Base-by-base conservation (phyloP, 306 rosid genomes). In the Acacia melanoxylon region DNA sequence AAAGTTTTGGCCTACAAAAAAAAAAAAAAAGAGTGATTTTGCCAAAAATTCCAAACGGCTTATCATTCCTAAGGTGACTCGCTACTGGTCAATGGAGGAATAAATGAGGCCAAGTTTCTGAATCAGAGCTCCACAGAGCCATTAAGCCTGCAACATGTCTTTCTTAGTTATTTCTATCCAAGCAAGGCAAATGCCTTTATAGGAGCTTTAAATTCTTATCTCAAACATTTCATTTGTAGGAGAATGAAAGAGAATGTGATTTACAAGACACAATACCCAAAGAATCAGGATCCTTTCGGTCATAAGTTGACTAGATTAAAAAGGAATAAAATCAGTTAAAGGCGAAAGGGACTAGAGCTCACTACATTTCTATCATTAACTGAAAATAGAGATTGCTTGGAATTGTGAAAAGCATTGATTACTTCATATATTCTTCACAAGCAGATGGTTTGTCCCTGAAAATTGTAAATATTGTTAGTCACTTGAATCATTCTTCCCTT, bases 401-500 rank as follows among this genome's bases (percentile, higher is more conserved):
- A 63, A 63, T 15, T 27, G 20, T 63, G 69, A 63, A 63, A 63
- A 27, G 12, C 12, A 22, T 29, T 12, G 6, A 29, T 33, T 29
- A 14, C 13, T 13, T 29, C 29, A 13, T 63, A 63, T 27, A 16
- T 27, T 61, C 41, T 63, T 27, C 41, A 14, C 41, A 14, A 44
- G 48, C 13, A 44, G 48, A 48, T 48, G 52, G 2, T 48, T 48
- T 16, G 15, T 66, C 8, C 10, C 24, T 31, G 44, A 66, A 66
- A 25, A 6, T 15, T 66, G 71, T 52, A 25, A 16, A 52, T 19
- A 17, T 17, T 33, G 24, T n/a, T 56, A 75, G 44, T 69, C 59
- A 48, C 42, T 78, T 44, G 61, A 62, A 54, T 74, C 45, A 65
- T 52, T 73, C 77, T 74, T 82, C 65, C 52, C 54, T 27, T 58